phyloP scores from a whole-genome alignment of 371 early-diverging fungal species.

The Apophysomyces trapeziformis region DNA sequence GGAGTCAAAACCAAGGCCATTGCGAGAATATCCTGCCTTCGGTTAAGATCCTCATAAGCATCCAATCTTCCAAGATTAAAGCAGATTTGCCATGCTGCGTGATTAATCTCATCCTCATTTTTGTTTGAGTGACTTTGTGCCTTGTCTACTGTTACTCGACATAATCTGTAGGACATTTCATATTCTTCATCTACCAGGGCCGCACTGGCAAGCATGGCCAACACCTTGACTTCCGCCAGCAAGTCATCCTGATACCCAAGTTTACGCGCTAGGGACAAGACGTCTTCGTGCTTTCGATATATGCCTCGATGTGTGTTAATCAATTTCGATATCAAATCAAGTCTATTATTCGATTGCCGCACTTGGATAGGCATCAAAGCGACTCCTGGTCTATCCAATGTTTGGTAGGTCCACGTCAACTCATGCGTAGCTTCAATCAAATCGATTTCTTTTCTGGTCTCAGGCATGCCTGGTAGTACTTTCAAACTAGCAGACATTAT shows the following conservation, averaged over 20 bases:
- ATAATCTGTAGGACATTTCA: conserved; percentile 52
- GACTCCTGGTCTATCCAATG: conserved; percentile 54
- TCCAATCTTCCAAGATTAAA: conserved; percentile 55
- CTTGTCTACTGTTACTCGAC: conserved; percentile 51
- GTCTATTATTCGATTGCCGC: conserved; percentile 64
- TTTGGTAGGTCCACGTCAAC: conserved; percentile 60
- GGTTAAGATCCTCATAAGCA: conserved; percentile 43
- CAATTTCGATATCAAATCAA: conserved; percentile 66
- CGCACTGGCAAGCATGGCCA: conserved; percentile 62
- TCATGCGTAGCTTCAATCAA: conserved; percentile 78
- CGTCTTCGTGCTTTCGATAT: conserved; percentile 51
- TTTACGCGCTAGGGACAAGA: conserved; percentile 66
- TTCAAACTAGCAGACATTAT: conserved; percentile 49
- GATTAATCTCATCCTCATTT: conserved; percentile 49
- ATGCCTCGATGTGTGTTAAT: conserved; percentile 57
- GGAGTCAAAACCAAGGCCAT: conserved; percentile 69
- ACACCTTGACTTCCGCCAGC: conserved; percentile 53
- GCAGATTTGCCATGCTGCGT: conserved; percentile 62
- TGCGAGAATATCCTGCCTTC: conserved; percentile 59
- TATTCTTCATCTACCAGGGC: conserved; percentile 64
- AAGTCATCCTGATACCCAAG: conserved; percentile 58
- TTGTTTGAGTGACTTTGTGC: conserved; percentile 18
- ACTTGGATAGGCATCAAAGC: conserved; percentile 80
- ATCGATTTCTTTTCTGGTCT: conserved; percentile 65
- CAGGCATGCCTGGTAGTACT: conserved; percentile 65